Percentiles rank a stretch among this genome's conserved stretches.
These are phyloP conservation scores for Thielaviopsis cerberus DNA, from an alignment of 2,329 filamentous ascomycete species.

Conservation along the genomic window DNA sequence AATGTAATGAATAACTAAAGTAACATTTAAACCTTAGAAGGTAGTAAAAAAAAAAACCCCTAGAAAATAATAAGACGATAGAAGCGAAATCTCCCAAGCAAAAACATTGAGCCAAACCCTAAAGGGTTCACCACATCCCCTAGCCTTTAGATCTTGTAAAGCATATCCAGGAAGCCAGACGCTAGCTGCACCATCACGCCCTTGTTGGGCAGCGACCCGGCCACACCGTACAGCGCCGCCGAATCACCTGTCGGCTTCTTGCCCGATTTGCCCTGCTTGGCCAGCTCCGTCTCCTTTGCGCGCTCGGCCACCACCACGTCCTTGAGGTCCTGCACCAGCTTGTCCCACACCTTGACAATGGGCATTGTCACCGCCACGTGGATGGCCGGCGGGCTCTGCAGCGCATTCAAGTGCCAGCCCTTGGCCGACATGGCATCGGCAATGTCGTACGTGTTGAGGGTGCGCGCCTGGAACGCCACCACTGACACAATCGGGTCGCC, in stretches of 20 bases:
- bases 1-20: not conserved
- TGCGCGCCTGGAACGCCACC: constrained; percentile 66
- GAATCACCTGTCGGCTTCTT: constrained; percentile 58
- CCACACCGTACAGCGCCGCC: constrained; percentile 83
- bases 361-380: constrained; percentile 88
- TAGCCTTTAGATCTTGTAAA: constrained; percentile 64
- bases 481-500: constrained; percentile 79
- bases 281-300: constrained; percentile 58
- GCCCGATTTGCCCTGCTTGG: constrained; percentile 47
- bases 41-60: not conserved
- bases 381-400: constrained; percentile 80
- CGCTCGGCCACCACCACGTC: constrained; percentile 50
- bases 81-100: no score
- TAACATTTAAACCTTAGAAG: not conserved
- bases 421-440: constrained; percentile 68
- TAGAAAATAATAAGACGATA: no score
- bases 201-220: constrained; percentile 88
- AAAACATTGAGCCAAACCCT: no score
- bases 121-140: no score
- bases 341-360: constrained; percentile 63
- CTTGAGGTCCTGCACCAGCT: constrained; percentile 55
- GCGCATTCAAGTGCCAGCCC: constrained; percentile 90
- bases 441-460: constrained; percentile 85
- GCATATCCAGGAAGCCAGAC: constrained; percentile 73
- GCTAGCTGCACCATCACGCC: constrained; percentile 81